phyloP scores from a whole-genome alignment of 78 protist genomes.

The Dictyostelium intermedium region DNA sequence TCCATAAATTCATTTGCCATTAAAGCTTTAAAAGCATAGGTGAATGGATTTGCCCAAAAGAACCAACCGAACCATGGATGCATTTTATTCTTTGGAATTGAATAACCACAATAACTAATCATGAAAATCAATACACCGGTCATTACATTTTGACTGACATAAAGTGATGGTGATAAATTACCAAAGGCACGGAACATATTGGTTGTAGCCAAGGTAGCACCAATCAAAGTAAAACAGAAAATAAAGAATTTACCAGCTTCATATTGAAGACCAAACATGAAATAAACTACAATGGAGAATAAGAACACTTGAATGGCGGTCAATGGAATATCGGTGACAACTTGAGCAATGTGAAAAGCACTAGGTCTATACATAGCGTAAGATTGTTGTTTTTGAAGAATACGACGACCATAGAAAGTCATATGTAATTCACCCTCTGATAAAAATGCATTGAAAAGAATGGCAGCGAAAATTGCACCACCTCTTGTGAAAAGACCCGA shows the following conservation, averaged over 20 bases:
- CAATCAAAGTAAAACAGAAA: conserved; percentile 45
- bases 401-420: conserved; percentile 42
- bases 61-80: conserved; percentile 77
- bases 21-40: conserved; percentile 67
- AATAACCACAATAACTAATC: conserved; percentile 67
- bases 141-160: conserved; percentile 8
- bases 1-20: conserved; percentile 45
- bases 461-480: conserved; percentile 46
- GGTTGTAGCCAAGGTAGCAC: conserved; percentile 42
- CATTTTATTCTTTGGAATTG: conserved; percentile 57
- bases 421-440: conserved; percentile 49
- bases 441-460: conserved; percentile 54
- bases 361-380: conserved; percentile 72
- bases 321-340: conserved; percentile 61
- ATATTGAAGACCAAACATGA: conserved; percentile 64
- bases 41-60: conserved; percentile 68
- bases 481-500: conserved; percentile 61
- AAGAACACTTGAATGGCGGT: conserved; percentile 45
- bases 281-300: conserved; percentile 41
- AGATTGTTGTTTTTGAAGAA: conserved; percentile 61
- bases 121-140: conserved; percentile 10
- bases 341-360: conserved; percentile 76
- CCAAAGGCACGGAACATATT: conserved; percentile 61
- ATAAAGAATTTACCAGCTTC: conserved; percentile 64
- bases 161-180: conserved; percentile 48